Conservation (phyloP, 2,329 filamentous ascomycete species). For the Phoma herbarum region DNA sequence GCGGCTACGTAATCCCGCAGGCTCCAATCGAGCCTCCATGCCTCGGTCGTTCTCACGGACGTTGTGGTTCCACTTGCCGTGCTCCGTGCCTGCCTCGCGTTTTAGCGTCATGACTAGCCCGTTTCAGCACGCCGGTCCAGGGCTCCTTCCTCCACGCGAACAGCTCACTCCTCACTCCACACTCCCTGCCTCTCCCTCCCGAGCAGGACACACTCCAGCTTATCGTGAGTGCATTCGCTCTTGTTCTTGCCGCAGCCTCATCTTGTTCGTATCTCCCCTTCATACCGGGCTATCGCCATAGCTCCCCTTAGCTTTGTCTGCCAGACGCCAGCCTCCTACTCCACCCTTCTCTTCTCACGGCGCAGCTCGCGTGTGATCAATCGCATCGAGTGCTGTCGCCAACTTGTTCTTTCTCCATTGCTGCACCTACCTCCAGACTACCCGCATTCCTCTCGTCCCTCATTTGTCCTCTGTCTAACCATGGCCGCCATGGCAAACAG, state of each 20-base stretch:
- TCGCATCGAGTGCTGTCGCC: conserved; percentile 41
- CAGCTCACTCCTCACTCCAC: conserved; percentile 5
- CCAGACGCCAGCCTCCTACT: conserved; percentile 42
- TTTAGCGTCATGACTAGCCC: conserved; percentile 29
- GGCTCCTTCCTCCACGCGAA: conserved; percentile 31
- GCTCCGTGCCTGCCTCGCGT: conserved; percentile 17
- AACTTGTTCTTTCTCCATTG: conserved; percentile 41
- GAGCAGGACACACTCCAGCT: conserved; percentile 41
- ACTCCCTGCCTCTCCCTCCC: conserved; percentile 33
- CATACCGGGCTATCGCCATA: conserved; percentile 45
- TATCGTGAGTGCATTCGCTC: conserved; percentile 51
- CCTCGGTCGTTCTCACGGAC: conserved; percentile 17
- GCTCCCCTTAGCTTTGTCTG: conserved; percentile 45
- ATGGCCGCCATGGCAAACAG: conserved; percentile 55
- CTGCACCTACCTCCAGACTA: conserved; percentile 40
- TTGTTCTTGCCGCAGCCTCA: conserved; percentile 39
- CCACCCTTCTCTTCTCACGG: conserved; percentile 45
- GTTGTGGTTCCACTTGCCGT: conserved; percentile 35
- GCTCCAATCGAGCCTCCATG: conserved; percentile 11
- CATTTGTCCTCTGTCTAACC: conserved; percentile 52
- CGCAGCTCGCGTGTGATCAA: conserved; percentile 44
- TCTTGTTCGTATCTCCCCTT: conserved; percentile 39
- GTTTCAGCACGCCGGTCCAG: conserved; percentile 28
- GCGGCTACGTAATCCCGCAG: conserved; percentile 19
- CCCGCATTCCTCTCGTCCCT: conserved; percentile 42